Conservation (phyloP, 2,329 filamentous ascomycete genomes). For the Arthrinium phaeospermum region DNA sequence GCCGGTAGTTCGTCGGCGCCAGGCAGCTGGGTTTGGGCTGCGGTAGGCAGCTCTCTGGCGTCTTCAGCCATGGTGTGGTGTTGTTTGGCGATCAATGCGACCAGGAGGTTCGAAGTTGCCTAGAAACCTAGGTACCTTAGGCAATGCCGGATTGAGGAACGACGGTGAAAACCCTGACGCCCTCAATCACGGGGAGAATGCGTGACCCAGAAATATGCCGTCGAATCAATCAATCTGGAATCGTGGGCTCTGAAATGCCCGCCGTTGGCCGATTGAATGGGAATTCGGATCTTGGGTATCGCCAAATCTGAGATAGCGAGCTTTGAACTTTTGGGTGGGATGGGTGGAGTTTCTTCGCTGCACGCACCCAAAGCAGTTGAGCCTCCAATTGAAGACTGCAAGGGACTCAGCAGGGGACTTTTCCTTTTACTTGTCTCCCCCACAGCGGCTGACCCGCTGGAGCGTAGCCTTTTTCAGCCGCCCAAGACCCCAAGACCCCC, state of each 20-base stretch:
- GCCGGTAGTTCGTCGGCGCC: constrained; percentile 11
- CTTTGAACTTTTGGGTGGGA: not conserved
- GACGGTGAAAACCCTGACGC: not conserved
- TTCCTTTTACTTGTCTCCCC: not conserved
- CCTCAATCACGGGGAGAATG: not conserved
- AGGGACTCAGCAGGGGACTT: not conserved
- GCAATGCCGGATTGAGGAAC: not conserved
- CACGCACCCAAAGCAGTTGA: not conserved
- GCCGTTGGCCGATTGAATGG: not conserved
- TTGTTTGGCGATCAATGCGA: not conserved
- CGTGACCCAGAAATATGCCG: not conserved
- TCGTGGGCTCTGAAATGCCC: not conserved
- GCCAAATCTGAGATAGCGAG: constrained; percentile 4
- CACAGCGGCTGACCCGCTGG: constrained; percentile 11
- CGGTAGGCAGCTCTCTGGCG: constrained; percentile 17
- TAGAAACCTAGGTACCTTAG: not conserved
- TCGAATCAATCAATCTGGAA: not conserved
- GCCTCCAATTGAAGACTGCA: not conserved
- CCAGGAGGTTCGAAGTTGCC: not conserved
- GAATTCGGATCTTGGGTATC: constrained; percentile 3
- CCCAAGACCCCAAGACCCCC: not conserved
- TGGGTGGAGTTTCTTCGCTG: not conserved
- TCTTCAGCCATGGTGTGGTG: not conserved
- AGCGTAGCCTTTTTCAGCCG: constrained; percentile 5
- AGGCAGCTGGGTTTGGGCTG: constrained; percentile 30